phyloP scores from a whole-genome alignment of 441 rosid genomes.

The Brassica balearica region DNA sequence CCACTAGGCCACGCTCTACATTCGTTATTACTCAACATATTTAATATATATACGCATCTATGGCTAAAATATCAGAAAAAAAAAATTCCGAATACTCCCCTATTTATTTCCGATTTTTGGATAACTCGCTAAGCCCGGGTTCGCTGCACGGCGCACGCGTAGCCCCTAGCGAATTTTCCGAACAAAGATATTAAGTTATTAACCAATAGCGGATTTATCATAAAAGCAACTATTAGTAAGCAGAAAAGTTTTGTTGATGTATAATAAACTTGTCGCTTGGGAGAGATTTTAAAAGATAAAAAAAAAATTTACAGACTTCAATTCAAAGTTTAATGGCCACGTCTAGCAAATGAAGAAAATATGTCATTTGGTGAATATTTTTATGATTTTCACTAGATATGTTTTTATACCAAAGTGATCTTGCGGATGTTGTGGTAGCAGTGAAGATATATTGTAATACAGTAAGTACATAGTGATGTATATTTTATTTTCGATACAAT shows the following conservation, averaged over 20 bases:
- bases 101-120: too few relatives aligned
- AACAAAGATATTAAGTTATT: too few relatives aligned
- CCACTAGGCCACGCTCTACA: too few relatives aligned
- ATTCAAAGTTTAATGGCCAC: background rate
- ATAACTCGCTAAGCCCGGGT: too few relatives aligned
- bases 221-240: background rate
- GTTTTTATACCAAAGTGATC: background rate
- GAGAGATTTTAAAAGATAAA: background rate
- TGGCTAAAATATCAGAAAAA: too few relatives aligned
- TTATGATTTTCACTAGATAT: background rate
- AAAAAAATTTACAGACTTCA: background rate
- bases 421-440: background rate
- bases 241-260: background rate
- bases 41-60: too few relatives aligned
- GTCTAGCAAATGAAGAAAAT: background rate
- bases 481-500: background rate
- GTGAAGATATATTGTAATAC: background rate
- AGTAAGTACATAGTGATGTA: background rate
- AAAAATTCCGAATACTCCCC: too few relatives aligned
- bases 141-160: too few relatives aligned
- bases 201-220: background rate
- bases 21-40: too few relatives aligned
- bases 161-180: too few relatives aligned
- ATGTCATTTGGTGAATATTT: background rate
- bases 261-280: background rate